Percentiles rank a stretch among this genome's conserved stretches.
These are phyloP conservation scores for Ormosia emarginata DNA, from an alignment of 306 rosid species.

Conservation along the genomic window DNA sequence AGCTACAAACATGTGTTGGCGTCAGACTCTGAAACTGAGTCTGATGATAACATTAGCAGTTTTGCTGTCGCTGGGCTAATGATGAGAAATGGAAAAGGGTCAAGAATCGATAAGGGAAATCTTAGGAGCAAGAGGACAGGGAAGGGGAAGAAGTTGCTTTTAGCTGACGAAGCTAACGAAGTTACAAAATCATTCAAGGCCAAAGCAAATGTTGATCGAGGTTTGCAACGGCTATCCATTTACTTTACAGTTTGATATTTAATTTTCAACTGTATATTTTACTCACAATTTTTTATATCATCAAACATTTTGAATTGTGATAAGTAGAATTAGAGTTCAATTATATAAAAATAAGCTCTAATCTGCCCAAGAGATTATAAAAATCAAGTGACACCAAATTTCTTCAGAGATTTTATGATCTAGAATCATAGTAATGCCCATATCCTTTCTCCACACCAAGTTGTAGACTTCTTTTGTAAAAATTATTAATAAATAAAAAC, in stretches of 20 bases:
- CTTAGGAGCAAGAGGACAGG: not conserved
- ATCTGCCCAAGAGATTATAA: too few relatives aligned
- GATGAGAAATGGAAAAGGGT: not conserved
- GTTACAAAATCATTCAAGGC: not conserved
- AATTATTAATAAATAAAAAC: too few relatives aligned
- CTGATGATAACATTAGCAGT: not conserved
- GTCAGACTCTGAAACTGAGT: constrained; percentile 19
- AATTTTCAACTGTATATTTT: not conserved
- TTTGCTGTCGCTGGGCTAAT: not conserved
- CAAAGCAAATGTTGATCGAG: not conserved
- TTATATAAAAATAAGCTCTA: not conserved
- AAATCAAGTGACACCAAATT: too few relatives aligned
- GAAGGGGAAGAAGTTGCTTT: not conserved
- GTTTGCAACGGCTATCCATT: not conserved
- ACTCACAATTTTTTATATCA: not conserved
- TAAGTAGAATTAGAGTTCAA: not conserved
- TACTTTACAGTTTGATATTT: not conserved
- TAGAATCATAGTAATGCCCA: not conserved
- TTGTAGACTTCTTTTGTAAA: too few relatives aligned
- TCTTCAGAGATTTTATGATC: too few relatives aligned
- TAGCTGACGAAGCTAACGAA: not conserved
- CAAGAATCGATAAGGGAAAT: not conserved
- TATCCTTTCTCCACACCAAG: not conserved
- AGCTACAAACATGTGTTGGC: not conserved
- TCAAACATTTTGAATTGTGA: not conserved